Conservation (phyloP, 345 rosid genomes). For the Salix viminalis region DNA sequence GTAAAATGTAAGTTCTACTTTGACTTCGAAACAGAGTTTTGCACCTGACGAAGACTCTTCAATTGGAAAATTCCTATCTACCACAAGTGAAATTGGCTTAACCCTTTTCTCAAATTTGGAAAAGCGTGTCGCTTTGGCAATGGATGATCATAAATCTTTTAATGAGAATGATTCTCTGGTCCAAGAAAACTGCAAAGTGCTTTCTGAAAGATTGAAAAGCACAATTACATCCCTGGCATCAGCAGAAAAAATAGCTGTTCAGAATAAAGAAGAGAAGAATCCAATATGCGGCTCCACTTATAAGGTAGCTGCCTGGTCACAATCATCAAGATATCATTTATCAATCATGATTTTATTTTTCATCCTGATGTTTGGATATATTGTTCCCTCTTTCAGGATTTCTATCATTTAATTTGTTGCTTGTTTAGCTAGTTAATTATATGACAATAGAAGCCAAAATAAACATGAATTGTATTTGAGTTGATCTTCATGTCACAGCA, state of each 20-base stretch:
- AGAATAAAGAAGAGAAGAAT: slow-evolving; percentile 31
- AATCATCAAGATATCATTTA: slow-evolving; percentile 41
- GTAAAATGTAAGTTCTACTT: slow-evolving; percentile 14
- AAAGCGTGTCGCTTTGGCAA: slow-evolving; percentile 34
- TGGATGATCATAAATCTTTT: slow-evolving; percentile 28
- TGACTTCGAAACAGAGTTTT: slow-evolving; percentile 38
- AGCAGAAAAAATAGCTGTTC: slow-evolving; percentile 30
- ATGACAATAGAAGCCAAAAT: neutral
- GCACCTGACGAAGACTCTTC: slow-evolving; percentile 47
- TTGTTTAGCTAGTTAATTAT: neutral
- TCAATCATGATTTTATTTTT: slow-evolving; percentile 39
- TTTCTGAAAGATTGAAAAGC: slow-evolving; percentile 41
- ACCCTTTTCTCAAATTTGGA: slow-evolving; percentile 63
- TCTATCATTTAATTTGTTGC: slow-evolving; percentile 6
- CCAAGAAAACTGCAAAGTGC: slow-evolving; percentile 48
- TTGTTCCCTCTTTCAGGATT: slow-evolving; percentile 29
- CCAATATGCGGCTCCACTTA: slow-evolving; percentile 29
- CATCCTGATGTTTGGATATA: slow-evolving; percentile 45
- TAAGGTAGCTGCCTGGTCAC: slow-evolving; percentile 81
- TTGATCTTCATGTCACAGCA: neutral
- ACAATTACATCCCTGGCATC: slow-evolving; percentile 34
- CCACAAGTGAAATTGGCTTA: slow-evolving; percentile 49
- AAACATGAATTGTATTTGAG: neutral
- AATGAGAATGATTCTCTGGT: slow-evolving; percentile 20
- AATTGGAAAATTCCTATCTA: slow-evolving; percentile 42